These are phyloP conservation scores for Fomes fomentarius DNA, from an alignment of 1,284 basidiomycete species.

Conservation along the genomic window DNA sequence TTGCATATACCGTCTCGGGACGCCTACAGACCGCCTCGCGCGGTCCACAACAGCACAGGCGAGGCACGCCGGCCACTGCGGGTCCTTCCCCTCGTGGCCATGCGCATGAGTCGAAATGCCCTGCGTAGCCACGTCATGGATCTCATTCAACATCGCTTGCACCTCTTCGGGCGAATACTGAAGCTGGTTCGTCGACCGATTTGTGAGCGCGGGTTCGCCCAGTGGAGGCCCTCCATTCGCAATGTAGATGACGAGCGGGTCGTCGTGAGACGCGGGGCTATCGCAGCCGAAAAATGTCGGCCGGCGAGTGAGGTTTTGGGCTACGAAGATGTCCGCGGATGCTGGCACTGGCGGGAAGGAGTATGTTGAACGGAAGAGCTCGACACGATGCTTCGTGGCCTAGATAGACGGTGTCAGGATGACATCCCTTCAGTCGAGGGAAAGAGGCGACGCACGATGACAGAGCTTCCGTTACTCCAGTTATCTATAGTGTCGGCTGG, in stretches of 20 bases:
- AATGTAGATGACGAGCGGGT: conserved; percentile 34
- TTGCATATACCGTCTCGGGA: conserved; percentile 40
- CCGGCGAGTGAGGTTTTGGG: conserved; percentile 38
- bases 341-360: conserved; percentile 46
- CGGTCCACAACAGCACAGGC: conserved; percentile 49
- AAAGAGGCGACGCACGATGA: conserved; percentile 39
- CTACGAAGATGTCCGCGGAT: conserved; percentile 33
- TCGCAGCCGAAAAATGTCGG: conserved; percentile 52
- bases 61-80: conserved; percentile 46
- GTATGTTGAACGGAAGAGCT: conserved; percentile 40
- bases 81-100: conserved; percentile 30
- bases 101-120: conserved; percentile 31
- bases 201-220: conserved; percentile 43
- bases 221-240: conserved; percentile 48
- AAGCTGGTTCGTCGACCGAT: conserved; percentile 40
- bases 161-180: conserved; percentile 36
- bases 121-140: conserved; percentile 45
- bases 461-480: conserved; percentile 42
- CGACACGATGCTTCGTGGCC: conserved; percentile 44
- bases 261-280: conserved; percentile 23
- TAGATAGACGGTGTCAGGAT: conserved; percentile 10
- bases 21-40: conserved; percentile 33
- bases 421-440: conserved; percentile 12
- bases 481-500: conserved; percentile 32
- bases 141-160: conserved; percentile 45